These are phyloP conservation scores for Hydnomerulius pinastri DNA, from an alignment of 768 basidiomycete species.

Conservation along the genomic window DNA sequence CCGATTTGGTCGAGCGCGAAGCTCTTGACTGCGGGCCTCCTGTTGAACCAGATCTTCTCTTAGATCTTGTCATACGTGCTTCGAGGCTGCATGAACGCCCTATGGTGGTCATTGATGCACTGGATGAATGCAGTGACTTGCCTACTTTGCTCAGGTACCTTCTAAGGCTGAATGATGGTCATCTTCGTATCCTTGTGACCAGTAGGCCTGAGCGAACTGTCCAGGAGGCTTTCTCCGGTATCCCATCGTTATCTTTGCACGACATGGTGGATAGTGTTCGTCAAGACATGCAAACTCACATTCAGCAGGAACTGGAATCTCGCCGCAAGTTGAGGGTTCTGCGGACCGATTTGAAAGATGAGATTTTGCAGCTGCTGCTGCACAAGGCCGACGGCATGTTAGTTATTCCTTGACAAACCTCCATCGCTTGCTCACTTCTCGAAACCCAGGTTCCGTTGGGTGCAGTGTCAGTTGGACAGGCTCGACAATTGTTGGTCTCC, in stretches of 20 bases:
- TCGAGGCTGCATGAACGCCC: background rate
- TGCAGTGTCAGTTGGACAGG: background rate
- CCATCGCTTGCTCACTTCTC: background rate
- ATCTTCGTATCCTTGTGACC: background rate
- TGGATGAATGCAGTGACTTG: slow-evolving; percentile 8
- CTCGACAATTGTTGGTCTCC: background rate
- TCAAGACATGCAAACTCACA: background rate
- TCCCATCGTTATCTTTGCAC: background rate
- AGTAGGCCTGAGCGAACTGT: background rate
- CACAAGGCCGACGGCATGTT: slow-evolving; percentile 3
- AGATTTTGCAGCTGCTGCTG: background rate
- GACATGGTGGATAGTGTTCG: background rate
- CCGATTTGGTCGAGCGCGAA: background rate
- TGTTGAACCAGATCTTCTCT: background rate
- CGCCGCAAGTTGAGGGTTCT: background rate
- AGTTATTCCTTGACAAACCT: background rate
- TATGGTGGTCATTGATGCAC: slow-evolving; percentile 5
- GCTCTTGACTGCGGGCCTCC: background rate
- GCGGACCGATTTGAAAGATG: background rate
- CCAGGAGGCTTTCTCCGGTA: background rate
- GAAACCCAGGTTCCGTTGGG: slow-evolving; percentile 6
- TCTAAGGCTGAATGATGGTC: background rate
- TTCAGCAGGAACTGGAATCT: background rate
- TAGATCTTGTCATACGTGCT: background rate
- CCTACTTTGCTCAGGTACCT: background rate